Base-by-base conservation (phyloP, 441 rosid species). In the Erodium moschatum region DNA sequence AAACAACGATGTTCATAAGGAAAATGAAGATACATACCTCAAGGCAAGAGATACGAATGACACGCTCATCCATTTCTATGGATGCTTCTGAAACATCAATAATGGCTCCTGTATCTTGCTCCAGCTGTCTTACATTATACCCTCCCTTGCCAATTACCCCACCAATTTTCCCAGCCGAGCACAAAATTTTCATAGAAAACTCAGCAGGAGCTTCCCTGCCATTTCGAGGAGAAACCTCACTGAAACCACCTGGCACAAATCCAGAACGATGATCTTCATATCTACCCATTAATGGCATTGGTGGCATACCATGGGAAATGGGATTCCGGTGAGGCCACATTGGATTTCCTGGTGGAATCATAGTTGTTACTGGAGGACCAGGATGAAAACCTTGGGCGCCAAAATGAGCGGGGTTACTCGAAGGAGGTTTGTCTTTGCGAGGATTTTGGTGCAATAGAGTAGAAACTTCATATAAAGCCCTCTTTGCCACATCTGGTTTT, bases 121-220 rank as follows among this genome's bases (percentile, higher is more conserved):
- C 81, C 38, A 85, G 64, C 77, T 79, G 79, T 50, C 74, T 85
- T 66, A 85, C 84, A 77, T 76, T 81, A 64, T 74, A 79, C 48
- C 89, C 87, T 69, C 87, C 86, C 76, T 77, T 86, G 66, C 91
- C 91, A 72, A 85, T 85, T n/a, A 83, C 87, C 67, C 81, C 86
- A 12, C 89, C 84, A 79, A 86, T 86, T 71, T 82, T 86, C 72
- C 68, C 79, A 65, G 77, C 75, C 13, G 80, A 71, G 69, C 89
- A 82, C 79, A 85, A 71, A 72, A 86, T 78, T 79, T 81, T 83
- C 83, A 86, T 67, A 35, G 85, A 80, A 70, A 84, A 84, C 73
- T 83, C 89, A 67, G 72, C 81, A 58, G 82, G 78, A 76, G 76
- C 74, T 67, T 85, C 87, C 68, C 67, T 75, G 20, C 74, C 80